Conservation (phyloP, 2,329 filamentous ascomycete species). For the Venturia pyrina region DNA sequence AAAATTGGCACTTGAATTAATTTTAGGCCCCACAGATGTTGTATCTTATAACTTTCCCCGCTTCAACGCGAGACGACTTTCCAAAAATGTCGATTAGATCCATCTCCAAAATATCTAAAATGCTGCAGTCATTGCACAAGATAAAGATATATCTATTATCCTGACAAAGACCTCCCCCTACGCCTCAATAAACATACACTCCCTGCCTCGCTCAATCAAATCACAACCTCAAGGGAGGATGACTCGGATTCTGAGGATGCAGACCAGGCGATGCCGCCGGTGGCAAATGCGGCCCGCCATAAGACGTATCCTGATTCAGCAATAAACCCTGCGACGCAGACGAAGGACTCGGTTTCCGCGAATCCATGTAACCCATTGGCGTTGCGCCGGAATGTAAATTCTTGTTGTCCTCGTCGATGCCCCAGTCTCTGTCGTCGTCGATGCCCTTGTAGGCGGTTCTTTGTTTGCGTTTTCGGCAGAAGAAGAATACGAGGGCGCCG, state of each 20-base stretch:
- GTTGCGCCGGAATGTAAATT: neutral
- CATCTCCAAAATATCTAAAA: neutral
- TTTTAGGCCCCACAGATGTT: too few relatives aligned
- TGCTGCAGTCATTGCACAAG: neutral
- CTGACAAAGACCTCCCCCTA: neutral
- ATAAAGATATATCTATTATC: neutral
- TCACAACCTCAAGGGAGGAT: neutral
- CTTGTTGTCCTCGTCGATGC: neutral
- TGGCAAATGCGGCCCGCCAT: neutral
- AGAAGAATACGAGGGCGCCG: neutral
- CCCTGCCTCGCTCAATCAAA: neutral
- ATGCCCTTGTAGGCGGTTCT: neutral
- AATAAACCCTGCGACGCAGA: neutral
- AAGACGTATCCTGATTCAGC: neutral
- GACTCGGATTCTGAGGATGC: neutral
- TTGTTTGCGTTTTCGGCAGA: neutral
- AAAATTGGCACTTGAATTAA: too few relatives aligned
- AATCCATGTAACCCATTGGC: neutral
- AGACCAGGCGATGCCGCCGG: neutral
- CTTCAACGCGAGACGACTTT: neutral
- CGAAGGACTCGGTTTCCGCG: neutral
- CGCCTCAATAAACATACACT: neutral
- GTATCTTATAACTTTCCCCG: neutral
- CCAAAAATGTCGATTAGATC: neutral
- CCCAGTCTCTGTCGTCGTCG: neutral